Base-by-base conservation (phyloP, 2,329 filamentous ascomycete species). In the Cadophora malorum region DNA sequence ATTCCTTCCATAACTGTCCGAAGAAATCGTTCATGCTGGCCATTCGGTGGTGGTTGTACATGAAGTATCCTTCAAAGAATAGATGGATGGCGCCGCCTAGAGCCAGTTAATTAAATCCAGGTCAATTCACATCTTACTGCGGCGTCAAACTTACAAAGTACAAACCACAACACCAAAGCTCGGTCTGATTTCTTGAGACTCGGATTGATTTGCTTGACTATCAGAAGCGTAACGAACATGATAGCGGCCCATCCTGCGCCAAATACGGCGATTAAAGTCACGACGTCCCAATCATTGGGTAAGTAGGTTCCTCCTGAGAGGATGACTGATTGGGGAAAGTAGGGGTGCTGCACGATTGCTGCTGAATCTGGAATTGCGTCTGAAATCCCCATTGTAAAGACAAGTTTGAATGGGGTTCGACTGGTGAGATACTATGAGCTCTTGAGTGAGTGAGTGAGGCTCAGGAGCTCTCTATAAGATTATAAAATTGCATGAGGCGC, bases 1-100 rank as follows among this genome's bases (percentile, higher is more conserved):
- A 87, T 71, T 87, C 85, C 73, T 86, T 87, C 85, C 85, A 87
- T 0, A 86, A 78, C 74, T 87, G 83, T 31, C 81, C 84, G 59
- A 86, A 83, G 50, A 86, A 72, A 71, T 82, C 77, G 28, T 74
- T 75, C 50, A 75, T 76, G 53, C 78, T 72, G 33, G 80, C 80
- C 71, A 87, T 81, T 66, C 74, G 68, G 63, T 75, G 67, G 55
- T 79, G 79, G 75, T 85, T 81, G 72, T 79, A 75, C 14, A 81
- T 79, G 71, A 83, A 86, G 77, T 86, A 85, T 35, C 84, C 75
- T 69, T 74, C 66, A 56, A 73, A 73, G 67, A 78, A 77, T 28
- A 78, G 61, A 65, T 78, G 76, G 28, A 78, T 76, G 21, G 65
- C 64, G 25, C 76, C 76, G 47, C 74, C 74, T 76, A 47, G 31